phyloP scores from a whole-genome alignment of 1,284 basidiomycete genomes.

The Ustilago crameri region DNA sequence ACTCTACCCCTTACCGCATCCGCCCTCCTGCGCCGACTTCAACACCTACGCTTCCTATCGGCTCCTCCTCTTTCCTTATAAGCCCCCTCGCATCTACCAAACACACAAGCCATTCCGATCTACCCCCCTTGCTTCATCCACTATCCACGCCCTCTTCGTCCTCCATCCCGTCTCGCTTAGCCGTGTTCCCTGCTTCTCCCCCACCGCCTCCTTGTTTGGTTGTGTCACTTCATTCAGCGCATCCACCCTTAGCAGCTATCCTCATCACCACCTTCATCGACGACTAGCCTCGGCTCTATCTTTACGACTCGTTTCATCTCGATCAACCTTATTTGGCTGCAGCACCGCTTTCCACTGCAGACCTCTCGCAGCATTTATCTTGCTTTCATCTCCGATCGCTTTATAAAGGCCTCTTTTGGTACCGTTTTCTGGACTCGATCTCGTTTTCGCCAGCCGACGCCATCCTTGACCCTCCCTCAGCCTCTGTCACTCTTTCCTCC shows the following conservation, averaged over 20 bases:
- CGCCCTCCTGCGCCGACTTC: conserved; percentile 29
- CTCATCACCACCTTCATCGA: neutral
- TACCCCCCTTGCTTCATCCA: conserved; percentile 36
- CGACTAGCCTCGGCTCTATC: conserved; percentile 2
- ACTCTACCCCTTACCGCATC: conserved; percentile 35
- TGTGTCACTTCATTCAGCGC: conserved; percentile 3
- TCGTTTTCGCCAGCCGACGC: conserved; percentile 1
- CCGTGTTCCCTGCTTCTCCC: conserved; percentile 6
- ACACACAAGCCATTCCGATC: conserved; percentile 43
- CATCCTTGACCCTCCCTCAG: neutral
- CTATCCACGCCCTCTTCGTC: conserved; percentile 36
- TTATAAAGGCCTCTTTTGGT: conserved; percentile 20
- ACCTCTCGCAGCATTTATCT: conserved; percentile 17
- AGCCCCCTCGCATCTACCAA: conserved; percentile 49
- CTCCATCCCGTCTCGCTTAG: conserved; percentile 34
- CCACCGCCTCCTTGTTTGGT: conserved; percentile 29
- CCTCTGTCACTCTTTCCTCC: conserved; percentile 2
- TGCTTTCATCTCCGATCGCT: conserved; percentile 40
- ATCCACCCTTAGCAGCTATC: neutral
- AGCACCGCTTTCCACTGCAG: conserved; percentile 18
- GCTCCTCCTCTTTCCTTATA: conserved; percentile 32
- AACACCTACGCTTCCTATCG: conserved; percentile 8
- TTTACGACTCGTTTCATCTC: neutral
- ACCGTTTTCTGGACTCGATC: neutral
- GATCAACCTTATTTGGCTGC: conserved; percentile 36